Evolutionary conservation across 495 filamentous ascomycete species (phyloP), one percentile per base, ranked within the genome.

Genomic region (Halenospora varia): DNA sequence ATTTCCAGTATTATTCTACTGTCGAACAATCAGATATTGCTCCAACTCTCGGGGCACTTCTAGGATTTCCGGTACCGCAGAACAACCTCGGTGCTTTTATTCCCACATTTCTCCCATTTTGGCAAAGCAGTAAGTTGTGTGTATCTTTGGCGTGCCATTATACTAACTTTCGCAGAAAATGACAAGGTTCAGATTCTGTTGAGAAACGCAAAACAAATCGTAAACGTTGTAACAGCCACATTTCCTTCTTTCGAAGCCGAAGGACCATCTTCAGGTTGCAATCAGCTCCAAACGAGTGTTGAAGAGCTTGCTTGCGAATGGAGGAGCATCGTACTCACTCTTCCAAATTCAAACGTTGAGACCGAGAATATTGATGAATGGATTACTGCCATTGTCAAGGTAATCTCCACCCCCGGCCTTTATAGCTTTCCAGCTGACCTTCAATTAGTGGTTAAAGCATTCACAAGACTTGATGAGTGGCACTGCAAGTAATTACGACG

Each of bases 61-160:
- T 99, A 40, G 92, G 91, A 4, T 83, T 97, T 62, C 93, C 95
- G 0, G 78, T 96, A 17, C 88, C 94, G n/a, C 79, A 86, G 71
- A 99, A 99, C 65, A 97, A 88, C 63, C 72, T 97, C 0, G 94
- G 94, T 1, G 85, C 91, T 17, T 88, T 97, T 52, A 94, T 97
- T 51, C 78, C 85, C 2, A 80, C 88, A 8, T 81, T 97, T 60
- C 73, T 97, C 10, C 71, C 73, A 2, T 81, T 96, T 63, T 97
- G 92, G 91, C 51, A 73, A 3, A 66, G 71, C n/a, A 66, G 76
- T 73, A 64, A 73, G 85, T 84, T 0, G 0, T 4, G 24, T n/a
- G 3, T 19, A 10, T 26, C 40, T 23, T 11, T 22, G 0, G 24
- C 22, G 13, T 11, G 2, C 9, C 10, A 25, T 25, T 13, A 18